These are phyloP conservation scores for Cyberlindnera meyerae DNA, from an alignment of 805 yeast species.

Conservation along the genomic window DNA sequence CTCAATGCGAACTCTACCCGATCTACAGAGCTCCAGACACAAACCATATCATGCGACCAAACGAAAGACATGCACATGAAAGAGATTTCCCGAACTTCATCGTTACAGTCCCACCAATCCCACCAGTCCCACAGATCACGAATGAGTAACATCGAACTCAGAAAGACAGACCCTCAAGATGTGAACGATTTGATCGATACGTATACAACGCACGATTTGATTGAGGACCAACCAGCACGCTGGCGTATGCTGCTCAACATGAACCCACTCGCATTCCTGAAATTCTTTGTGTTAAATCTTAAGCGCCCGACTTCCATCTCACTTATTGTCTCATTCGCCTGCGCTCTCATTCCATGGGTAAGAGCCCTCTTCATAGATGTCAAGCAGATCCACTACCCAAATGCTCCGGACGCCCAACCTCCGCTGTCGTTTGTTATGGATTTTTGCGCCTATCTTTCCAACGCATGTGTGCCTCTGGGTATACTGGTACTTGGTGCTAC, in stretches of 20 bases:
- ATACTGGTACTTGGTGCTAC: constrained; percentile 83
- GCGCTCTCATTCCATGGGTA: constrained; percentile 86
- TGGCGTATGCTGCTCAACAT: not conserved
- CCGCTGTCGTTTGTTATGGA: constrained; percentile 89
- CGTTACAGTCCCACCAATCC: constrained; percentile 6
- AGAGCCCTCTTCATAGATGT: constrained; percentile 63
- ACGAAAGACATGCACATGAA: too few relatives aligned
- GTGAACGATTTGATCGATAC: constrained; percentile 43
- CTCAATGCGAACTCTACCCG: not conserved
- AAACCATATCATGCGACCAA: too few relatives aligned
- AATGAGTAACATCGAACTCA: constrained; percentile 8
- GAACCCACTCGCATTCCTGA: constrained; percentile 8
- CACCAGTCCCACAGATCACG: constrained; percentile 4
- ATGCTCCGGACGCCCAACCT: constrained; percentile 85
- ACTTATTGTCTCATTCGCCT: constrained; percentile 55
- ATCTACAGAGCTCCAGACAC: not conserved
- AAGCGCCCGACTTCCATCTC: constrained; percentile 70
- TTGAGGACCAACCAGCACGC: constrained; percentile 3
- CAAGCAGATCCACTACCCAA: constrained; percentile 39
- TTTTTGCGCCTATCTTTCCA: constrained; percentile 69
- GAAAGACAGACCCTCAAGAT: constrained; percentile 26
- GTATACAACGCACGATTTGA: constrained; percentile 27
- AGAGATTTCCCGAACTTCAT: constrained; percentile 2
- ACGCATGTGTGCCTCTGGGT: constrained; percentile 90
- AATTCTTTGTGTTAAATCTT: constrained; percentile 46